A percentile compares a stretch with the other conserved stretches of the same genome.
Conservation (phyloP, 108 stramenopile species). For the Cylindrotheca fusiformis region DNA sequence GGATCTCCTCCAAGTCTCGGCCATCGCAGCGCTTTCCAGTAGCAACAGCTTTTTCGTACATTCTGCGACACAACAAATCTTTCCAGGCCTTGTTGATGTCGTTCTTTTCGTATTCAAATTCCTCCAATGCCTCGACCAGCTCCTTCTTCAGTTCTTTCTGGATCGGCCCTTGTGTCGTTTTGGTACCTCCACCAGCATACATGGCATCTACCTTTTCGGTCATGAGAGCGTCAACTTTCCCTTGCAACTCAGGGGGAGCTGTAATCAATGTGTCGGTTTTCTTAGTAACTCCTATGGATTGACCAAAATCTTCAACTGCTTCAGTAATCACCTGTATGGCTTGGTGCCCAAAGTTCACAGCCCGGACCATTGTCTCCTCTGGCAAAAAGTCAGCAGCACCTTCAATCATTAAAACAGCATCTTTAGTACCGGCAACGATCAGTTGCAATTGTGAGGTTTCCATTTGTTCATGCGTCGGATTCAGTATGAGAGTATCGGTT, state of each 20-base stretch:
- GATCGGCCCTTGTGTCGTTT: constrained; percentile 49
- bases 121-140: constrained; percentile 46
- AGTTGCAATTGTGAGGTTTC: constrained; percentile 59
- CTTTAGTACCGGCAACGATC: constrained; percentile 85
- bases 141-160: constrained; percentile 40
- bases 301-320: constrained; percentile 66
- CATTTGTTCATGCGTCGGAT: constrained; percentile 75
- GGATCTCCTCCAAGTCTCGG: constrained; percentile 59
- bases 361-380: constrained; percentile 82
- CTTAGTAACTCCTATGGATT: constrained; percentile 54
- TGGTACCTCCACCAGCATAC: constrained; percentile 40
- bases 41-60: constrained; percentile 51
- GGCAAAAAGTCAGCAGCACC: constrained; percentile 90
- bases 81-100: constrained; percentile 56
- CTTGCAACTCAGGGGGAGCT: constrained; percentile 51
- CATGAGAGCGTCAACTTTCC: constrained; percentile 55
- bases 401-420: constrained; percentile 93
- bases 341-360: constrained; percentile 78
- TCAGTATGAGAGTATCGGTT: constrained; percentile 52
- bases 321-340: constrained; percentile 78
- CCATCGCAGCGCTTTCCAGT: constrained; percentile 67
- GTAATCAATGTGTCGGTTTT: constrained; percentile 52
- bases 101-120: constrained; percentile 25
- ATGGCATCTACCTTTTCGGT: constrained; percentile 42
- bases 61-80: constrained; percentile 60